Base-by-base conservation (phyloP, 352 stramenopile species). In the Phytophthora podocarpi region DNA sequence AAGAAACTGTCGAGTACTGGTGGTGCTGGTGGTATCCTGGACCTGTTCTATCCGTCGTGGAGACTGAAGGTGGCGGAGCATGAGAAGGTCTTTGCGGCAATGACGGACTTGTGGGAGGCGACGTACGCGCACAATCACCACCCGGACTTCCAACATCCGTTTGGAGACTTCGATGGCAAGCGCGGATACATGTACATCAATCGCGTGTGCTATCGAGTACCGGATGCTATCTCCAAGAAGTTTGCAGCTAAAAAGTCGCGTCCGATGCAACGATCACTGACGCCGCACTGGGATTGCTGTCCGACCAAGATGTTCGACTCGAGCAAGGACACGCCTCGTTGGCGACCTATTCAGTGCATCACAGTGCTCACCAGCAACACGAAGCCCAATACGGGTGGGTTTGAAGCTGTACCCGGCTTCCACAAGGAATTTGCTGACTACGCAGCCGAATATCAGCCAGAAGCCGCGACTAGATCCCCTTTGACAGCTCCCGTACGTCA, bases 31-130 rank as follows among this genome's bases (percentile, higher is more conserved):
- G 89, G 89, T 20, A 92, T 97, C 37, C 59, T 97, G 5, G 90
- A 97, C 36, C 63, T 97, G 5, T 97, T 96, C 42, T 97, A 97
- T 64, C 77, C 86, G 24, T 90, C 84, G 20, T 97, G 90, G 89
- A 85, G 91, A 16, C 72, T 97, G 1, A 66, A 76, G 26, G 74
- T 96, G 16, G 82, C 84, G 1, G 79, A 96, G 60, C 64, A 95
- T 24, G 71, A 69, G 1, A 64, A 70, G 11, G 69, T 96, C 0
- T 96, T 96, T 40, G 78, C 75, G n/a, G 85, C 82, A 10, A 93
- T 96, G 70, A 85, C 77, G 8, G 82, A 95, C 23, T 70, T 97
- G 31, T 97, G 85, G 89, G 59, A 63, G 21, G 79, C 72, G 1
- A 93, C 89, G 37, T 96, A 97, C 45, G 85, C 78, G 5, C 16